Evolutionary conservation across 108 stramenopile species (phyloP), one percentile per base, ranked within the genome.

Genomic region (Stephanodiscus triporus): DNA sequence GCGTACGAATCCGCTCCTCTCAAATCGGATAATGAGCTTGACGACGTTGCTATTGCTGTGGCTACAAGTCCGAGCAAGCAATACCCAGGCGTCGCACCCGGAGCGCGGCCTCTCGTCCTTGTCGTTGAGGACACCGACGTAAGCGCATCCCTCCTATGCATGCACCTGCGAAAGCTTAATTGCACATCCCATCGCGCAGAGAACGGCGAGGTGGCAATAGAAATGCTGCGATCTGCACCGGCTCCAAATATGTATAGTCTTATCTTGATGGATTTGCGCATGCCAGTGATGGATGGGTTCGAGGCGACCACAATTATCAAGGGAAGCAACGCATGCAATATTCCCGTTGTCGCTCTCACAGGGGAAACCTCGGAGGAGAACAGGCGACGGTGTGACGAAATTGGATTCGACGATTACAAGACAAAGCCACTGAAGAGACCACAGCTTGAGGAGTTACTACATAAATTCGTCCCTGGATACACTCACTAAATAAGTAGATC

Each of bases 261-360:
- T 2, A 62, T 88, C 6, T 63, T 93, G 37, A 93, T 93, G 91
- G 91, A 93, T 70, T 40, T 90, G 26, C 55, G 76, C 14, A 91
- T 93, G 89, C 89, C 89, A 0, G 82, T 90, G 2, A 84, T 91
- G 84, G 87, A 89, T 70, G 92, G 92, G 2, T 80, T 75, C 38
- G 78, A 85, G 56, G 87, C 87, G 11, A 87, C 83, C 37, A 70
- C 51, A 36, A 45, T 64, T 2, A 86, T 89, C 53, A 72, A 75
- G 50, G 62, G 60, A 20, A 63, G 61, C 16, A 54, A 61, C 50
- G 67, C 57, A 32, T 51, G 72, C 40, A 72, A 70, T 19, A 81
- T 79, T 38, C 84, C 84, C 10, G 72, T 86, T 10, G 69, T 86
- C 0, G 85, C 85, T 0, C 48, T 86, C 26, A 82, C 85, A 0